Evolutionary conservation across 1,139 yeast genomes (phyloP), one percentile per base, ranked within the genome.

Genomic region (Kurtzmaniella natalensis): DNA sequence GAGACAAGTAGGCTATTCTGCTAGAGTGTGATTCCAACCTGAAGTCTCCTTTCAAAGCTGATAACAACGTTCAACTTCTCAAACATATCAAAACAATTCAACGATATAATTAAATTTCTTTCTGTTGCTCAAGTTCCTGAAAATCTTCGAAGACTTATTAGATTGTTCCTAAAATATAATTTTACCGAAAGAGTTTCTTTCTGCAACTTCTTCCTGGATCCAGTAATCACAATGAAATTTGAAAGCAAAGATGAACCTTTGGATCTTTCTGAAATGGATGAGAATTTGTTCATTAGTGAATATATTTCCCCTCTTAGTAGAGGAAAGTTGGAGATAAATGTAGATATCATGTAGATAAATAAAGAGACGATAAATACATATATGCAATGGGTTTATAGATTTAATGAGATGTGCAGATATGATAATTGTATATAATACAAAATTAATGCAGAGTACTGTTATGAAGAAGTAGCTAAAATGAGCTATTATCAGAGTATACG

Each of bases 21-120:
- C n/a, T n/a, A n/a, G n/a, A n/a, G n/a, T n/a, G n/a, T n/a, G n/a
- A n/a, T n/a, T n/a, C n/a, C n/a, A n/a, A n/a, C n/a, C n/a, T n/a
- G n/a, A 82, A 76, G 53, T 96, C 98, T 1, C 98, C 98, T 1
- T 92, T 89, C 57, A 78, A 83, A 43, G 98, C 98, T 3, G 78
- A 83, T 4, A 92, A 89, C 53, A 97, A 89, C 53, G 79, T 92
- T 42, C 97, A 92, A 52, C 69, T 92, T 38, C 72, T 86, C 51
- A 81, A 83, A 55, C 84, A 80, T 51, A 92, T 92, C 42, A 95
- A 89, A 55, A 78, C n/a, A 76, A 46, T 75, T 87, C 1, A 80
- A 84, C 41, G 95, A 89, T 57, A 67, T 64, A 38, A 85, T 92
- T 34, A 67, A 71, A 34, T 88, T 89, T 53, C 95, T 96, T 2